Evolutionary conservation across 169 alveolate species (phyloP).

Genomic region (Eimeria tenella): DNA sequence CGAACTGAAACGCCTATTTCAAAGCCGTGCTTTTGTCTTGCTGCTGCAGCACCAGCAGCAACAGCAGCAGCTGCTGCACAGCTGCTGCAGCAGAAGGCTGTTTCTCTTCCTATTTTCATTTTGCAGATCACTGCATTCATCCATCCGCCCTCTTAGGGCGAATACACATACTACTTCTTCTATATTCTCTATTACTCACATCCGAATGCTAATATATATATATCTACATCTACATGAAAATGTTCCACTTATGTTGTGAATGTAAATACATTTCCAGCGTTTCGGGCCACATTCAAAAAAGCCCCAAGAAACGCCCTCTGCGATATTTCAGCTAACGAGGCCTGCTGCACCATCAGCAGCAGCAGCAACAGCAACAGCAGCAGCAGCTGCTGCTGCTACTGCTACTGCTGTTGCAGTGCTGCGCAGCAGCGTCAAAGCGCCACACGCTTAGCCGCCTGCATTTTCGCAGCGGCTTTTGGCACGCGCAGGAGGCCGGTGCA

Average conservation of each 20-base stretch:
- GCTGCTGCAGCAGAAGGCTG: neutral
- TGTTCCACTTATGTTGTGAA: neutral
- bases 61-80: neutral
- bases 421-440: too few species aligned
- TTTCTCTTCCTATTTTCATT: neutral
- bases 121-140: neutral
- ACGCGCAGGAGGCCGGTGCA: too few species aligned
- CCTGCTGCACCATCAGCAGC: too few species aligned
- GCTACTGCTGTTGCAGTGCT: too few species aligned
- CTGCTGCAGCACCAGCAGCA: neutral
- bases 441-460: too few species aligned
- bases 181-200: neutral
- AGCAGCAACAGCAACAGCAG: too few species aligned
- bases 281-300: too few species aligned
- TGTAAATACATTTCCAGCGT: neutral
- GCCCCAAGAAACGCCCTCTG: too few species aligned
- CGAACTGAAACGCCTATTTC: neutral
- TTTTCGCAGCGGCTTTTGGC: too few species aligned
- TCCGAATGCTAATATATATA: neutral
- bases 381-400: too few species aligned
- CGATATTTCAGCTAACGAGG: too few species aligned
- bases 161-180: neutral
- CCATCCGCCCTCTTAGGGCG: neutral
- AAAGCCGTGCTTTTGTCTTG: neutral
- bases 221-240: too few species aligned